A percentile compares a stretch with the other conserved stretches of the same genome.
Conservation (phyloP, 768 basidiomycete genomes). For the Boletus rubropictus region DNA sequence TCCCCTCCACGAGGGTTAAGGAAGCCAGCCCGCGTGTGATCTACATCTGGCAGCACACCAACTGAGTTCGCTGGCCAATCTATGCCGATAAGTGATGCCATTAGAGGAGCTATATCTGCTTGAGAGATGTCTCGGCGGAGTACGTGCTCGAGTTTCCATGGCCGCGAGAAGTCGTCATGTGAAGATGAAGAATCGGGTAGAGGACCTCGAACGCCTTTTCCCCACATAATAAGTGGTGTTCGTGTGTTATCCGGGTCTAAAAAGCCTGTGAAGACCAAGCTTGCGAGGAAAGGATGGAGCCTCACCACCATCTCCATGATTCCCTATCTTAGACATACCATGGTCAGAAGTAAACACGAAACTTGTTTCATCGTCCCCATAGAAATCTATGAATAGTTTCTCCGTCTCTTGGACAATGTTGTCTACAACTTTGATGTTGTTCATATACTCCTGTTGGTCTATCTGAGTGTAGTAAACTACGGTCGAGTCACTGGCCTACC, state of each 20-base stretch:
- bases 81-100: constrained; percentile 68
- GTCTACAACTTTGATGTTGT: constrained; percentile 77
- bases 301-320: constrained; percentile 83
- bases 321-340: constrained; percentile 84
- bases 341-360: constrained; percentile 86
- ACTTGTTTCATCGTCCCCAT: constrained; percentile 60
- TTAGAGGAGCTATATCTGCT: constrained; percentile 74
- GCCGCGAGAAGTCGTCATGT: constrained; percentile 63
- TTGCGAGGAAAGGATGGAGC: constrained; percentile 3
- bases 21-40: constrained; percentile 55
- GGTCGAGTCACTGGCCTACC: constrained; percentile 32
- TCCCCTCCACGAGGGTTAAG: constrained; percentile 44
- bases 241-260: constrained; percentile 83
- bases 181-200: constrained; percentile 52
- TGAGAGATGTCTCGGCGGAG: constrained; percentile 74
- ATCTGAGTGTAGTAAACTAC: background rate
- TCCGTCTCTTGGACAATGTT: constrained; percentile 64
- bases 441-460: constrained; percentile 70
- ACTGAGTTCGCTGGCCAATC: constrained; percentile 80
- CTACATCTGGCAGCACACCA: constrained; percentile 73
- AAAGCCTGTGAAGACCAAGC: constrained; percentile 3
- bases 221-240: constrained; percentile 82
- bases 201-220: constrained; percentile 69
- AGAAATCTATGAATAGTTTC: constrained; percentile 56
- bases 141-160: constrained; percentile 56